These are phyloP conservation scores for Lumnitzera littorea DNA, from an alignment of 345 rosid species.

Conservation along the genomic window DNA sequence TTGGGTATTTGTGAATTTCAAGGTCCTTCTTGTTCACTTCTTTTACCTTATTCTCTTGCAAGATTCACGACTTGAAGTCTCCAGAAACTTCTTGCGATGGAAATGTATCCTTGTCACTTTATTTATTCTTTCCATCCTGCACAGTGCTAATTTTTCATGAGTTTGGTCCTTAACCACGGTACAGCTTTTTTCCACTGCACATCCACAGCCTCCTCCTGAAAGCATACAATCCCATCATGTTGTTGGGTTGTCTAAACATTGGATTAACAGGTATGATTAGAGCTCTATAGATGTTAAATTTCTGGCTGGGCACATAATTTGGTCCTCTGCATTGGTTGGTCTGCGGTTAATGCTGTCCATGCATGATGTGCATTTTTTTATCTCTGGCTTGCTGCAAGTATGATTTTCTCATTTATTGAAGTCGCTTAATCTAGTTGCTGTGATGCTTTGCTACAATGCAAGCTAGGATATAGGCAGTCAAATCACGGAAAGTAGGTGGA, in stretches of 20 bases:
- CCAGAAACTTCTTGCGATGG: constrained; percentile 38
- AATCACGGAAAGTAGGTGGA: no score
- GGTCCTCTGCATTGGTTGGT: not conserved
- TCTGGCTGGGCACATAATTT: not conserved
- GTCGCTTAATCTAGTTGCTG: no score
- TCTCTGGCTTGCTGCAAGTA: not conserved
- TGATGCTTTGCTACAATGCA: no score
- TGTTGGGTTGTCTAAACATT: constrained; percentile 59
- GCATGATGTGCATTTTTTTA: not conserved
- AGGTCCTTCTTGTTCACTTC: constrained; percentile 13
- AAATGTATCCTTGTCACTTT: constrained; percentile 53
- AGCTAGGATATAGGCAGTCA: no score
- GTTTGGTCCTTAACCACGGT: constrained; percentile 43
- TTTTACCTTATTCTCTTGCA: constrained; percentile 16
- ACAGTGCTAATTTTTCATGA: constrained; percentile 11
- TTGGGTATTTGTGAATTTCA: constrained; percentile 8
- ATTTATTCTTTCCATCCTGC: constrained; percentile 3
- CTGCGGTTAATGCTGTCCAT: no score
- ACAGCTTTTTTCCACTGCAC: constrained; percentile 47
- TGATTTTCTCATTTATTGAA: no score
- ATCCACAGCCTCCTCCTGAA: constrained; percentile 29
- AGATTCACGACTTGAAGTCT: constrained; percentile 74
- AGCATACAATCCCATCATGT: constrained; percentile 8
- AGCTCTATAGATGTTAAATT: not conserved
- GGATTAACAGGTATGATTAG: constrained; percentile 56